phyloP scores from a whole-genome alignment of 768 basidiomycete genomes.

The Fomitopsis pulvina region DNA sequence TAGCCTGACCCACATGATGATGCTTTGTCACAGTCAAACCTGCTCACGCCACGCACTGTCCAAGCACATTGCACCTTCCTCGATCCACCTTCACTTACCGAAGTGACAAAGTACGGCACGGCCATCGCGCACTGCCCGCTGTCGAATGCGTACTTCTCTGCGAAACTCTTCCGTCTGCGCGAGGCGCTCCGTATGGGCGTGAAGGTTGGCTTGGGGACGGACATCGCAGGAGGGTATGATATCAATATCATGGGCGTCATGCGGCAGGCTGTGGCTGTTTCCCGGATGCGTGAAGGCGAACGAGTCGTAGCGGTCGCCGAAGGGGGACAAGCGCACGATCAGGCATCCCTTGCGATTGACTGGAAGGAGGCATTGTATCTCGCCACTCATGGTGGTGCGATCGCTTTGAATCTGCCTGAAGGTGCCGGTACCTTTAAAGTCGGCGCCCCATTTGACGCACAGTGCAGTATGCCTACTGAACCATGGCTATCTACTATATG shows the following conservation, averaged over 20 bases:
- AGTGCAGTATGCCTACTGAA: slow-evolving; percentile 47
- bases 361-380: slow-evolving; percentile 83
- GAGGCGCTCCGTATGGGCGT: slow-evolving; percentile 63
- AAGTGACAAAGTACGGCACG: slow-evolving; percentile 43
- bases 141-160: slow-evolving; percentile 84
- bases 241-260: slow-evolving; percentile 73
- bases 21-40: slow-evolving; percentile 36
- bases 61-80: slow-evolving; percentile 92
- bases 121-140: slow-evolving; percentile 84
- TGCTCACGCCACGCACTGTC: slow-evolving; percentile 60
- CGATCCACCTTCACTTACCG: slow-evolving; percentile 39
- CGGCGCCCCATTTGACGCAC: slow-evolving; percentile 69
- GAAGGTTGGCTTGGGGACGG: slow-evolving; percentile 75
- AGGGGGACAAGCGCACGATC: slow-evolving; percentile 3
- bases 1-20: not conserved
- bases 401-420: slow-evolving; percentile 51
- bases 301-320: slow-evolving; percentile 21
- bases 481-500: not conserved
- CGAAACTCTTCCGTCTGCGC: slow-evolving; percentile 57
- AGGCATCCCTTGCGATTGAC: slow-evolving; percentile 44
- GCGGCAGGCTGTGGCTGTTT: slow-evolving; percentile 70
- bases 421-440: slow-evolving; percentile 47
- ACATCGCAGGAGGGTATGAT: slow-evolving; percentile 83
- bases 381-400: slow-evolving; percentile 74
- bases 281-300: slow-evolving; percentile 60